Percentiles rank a stretch among this genome's conserved stretches.
phyloP scores from a whole-genome alignment of 1,284 basidiomycete species.

The Leccinum pseudoinsigne region DNA sequence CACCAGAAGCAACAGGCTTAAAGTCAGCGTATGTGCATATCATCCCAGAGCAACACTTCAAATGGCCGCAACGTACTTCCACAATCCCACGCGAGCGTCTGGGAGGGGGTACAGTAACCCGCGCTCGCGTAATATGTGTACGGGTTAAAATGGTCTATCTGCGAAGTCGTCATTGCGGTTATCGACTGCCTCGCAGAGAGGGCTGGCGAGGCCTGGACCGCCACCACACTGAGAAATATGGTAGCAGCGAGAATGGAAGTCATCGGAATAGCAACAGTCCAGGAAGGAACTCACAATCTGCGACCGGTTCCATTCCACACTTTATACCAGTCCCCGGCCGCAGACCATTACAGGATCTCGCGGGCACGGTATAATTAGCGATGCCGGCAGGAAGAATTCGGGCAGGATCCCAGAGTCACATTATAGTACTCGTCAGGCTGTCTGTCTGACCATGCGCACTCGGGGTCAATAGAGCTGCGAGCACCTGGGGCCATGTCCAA shows the following conservation, averaged over 20 bases:
- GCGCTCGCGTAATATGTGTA: constrained; percentile 59
- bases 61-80: constrained; percentile 43
- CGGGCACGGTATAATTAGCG: constrained; percentile 10
- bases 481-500: neutral
- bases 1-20: constrained; percentile 59
- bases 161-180: constrained; percentile 39
- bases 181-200: constrained; percentile 37
- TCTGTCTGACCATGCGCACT: neutral
- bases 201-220: constrained; percentile 26
- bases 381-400: neutral
- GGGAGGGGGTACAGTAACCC: constrained; percentile 50
- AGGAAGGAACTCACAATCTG: neutral
- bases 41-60: neutral
- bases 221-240: constrained; percentile 15
- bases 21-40: constrained; percentile 39
- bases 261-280: constrained; percentile 17
- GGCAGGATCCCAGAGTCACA: constrained; percentile 11
- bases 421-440: constrained; percentile 5
- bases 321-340: neutral
- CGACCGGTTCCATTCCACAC: neutral
- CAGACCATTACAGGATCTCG: constrained; percentile 1
- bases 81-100: constrained; percentile 57
- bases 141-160: constrained; percentile 51
- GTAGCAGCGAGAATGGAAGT: constrained; percentile 13
- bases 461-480: neutral